phyloP scores from a whole-genome alignment of 2,329 filamentous ascomycete species.

The Beauveria pseudobassiana region DNA sequence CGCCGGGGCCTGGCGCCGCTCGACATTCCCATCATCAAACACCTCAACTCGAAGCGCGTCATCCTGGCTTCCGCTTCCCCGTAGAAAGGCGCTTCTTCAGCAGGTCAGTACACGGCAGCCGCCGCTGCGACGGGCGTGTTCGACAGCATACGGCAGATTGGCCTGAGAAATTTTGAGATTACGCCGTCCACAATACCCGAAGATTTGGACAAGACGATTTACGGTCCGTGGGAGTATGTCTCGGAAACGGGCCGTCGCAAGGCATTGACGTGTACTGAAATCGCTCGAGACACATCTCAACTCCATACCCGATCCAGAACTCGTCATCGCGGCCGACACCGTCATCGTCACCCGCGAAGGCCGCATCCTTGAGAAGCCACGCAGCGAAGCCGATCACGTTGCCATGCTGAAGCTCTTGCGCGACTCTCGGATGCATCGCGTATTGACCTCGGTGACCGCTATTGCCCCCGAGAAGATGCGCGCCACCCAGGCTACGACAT shows the following conservation, averaged over 20 bases:
- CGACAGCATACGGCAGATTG: constrained; percentile 46
- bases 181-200: constrained; percentile 77
- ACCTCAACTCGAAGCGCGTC: constrained; percentile 70
- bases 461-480: constrained; percentile 72
- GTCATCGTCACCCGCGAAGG: constrained; percentile 73
- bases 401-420: constrained; percentile 76
- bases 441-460: constrained; percentile 79
- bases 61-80: constrained; percentile 82
- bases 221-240: constrained; percentile 86
- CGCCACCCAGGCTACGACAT: constrained; percentile 79
- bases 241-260: constrained; percentile 79
- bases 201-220: constrained; percentile 66
- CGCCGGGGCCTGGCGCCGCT: constrained; percentile 55
- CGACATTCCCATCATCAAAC: constrained; percentile 69
- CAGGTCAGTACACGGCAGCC: constrained; percentile 40
- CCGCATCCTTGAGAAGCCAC: constrained; percentile 83
- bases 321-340: constrained; percentile 88
- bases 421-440: constrained; percentile 70
- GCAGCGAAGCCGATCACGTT: constrained; percentile 71
- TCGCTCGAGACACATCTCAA: constrained; percentile 35
- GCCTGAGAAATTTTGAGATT: constrained; percentile 75
- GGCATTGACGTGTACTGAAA: constrained; percentile 58
- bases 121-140: background rate
- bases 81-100: constrained; percentile 72
- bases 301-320: constrained; percentile 58